Evolutionary conservation across 192 early-diverging fungal species (phyloP).

Genomic region (Mortierella claussenii): DNA sequence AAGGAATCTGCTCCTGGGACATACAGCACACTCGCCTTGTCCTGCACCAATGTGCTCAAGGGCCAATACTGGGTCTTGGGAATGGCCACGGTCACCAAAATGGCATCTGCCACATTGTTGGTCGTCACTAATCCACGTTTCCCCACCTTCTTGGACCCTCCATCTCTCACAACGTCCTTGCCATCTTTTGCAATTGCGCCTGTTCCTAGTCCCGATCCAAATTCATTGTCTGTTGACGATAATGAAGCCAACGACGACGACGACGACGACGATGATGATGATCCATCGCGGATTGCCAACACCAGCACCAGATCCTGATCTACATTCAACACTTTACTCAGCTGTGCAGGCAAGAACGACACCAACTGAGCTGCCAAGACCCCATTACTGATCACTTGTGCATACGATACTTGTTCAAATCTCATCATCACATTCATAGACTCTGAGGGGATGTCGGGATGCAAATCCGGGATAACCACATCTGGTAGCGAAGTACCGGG

Average conservation of each 20-base stretch:
- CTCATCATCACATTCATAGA: slow-evolving; percentile 32
- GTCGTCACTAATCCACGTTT: slow-evolving; percentile 27
- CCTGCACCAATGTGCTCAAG: slow-evolving; percentile 6
- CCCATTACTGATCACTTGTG: slow-evolving; percentile 48
- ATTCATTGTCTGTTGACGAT: no score
- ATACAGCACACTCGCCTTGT: slow-evolving; percentile 20
- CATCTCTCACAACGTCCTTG: no score
- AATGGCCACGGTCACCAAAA: slow-evolving; percentile 26
- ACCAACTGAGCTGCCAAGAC: slow-evolving; percentile 44
- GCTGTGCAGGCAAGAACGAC: slow-evolving; percentile 32
- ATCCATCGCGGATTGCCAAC: slow-evolving; percentile 39
- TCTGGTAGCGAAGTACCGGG: slow-evolving; percentile 42
- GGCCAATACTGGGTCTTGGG: slow-evolving; percentile 20
- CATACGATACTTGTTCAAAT: slow-evolving; percentile 36
- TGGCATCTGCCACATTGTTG: slow-evolving; percentile 18
- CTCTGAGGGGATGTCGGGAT: slow-evolving; percentile 22
- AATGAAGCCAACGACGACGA: no score
- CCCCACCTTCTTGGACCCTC: background rate
- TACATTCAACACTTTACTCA: slow-evolving; percentile 8
- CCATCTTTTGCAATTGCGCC: no score
- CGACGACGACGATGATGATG: background rate
- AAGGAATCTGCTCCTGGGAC: slow-evolving; percentile 2
- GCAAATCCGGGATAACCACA: slow-evolving; percentile 36
- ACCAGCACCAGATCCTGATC: slow-evolving; percentile 14
- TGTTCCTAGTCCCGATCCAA: background rate